Evolutionary conservation across 805 yeast species (phyloP).

Genomic region (Ogataea chonburiensis): DNA sequence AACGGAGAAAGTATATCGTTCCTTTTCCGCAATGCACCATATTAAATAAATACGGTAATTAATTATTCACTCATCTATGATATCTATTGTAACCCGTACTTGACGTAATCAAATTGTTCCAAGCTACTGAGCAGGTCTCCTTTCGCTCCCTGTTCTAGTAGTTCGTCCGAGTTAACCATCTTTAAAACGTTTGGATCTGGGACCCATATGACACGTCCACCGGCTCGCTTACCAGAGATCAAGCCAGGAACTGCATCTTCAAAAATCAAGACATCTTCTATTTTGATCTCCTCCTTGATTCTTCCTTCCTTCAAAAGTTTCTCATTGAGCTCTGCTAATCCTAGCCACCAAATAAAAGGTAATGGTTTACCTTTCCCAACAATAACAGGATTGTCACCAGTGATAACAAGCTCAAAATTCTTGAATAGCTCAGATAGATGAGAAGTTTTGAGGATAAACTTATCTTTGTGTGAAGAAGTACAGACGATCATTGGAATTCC

Average conservation of each 20-base stretch:
- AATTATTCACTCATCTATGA: not conserved
- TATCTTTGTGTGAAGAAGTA: slow-evolving; percentile 69
- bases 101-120: slow-evolving; percentile 48
- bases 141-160: slow-evolving; percentile 42
- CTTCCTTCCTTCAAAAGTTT: slow-evolving; percentile 42
- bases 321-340: slow-evolving; percentile 66
- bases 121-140: slow-evolving; percentile 59
- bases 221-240: slow-evolving; percentile 76
- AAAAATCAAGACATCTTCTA: slow-evolving; percentile 83
- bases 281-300: slow-evolving; percentile 45
- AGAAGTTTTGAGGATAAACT: slow-evolving; percentile 68
- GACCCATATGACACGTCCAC: slow-evolving; percentile 88
- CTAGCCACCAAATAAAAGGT: slow-evolving; percentile 90
- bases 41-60: slow-evolving; percentile 16
- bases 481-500: slow-evolving; percentile 85
- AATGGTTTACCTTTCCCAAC: slow-evolving; percentile 88
- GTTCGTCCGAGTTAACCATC: slow-evolving; percentile 49
- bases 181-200: slow-evolving; percentile 76
- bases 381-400: slow-evolving; percentile 86
- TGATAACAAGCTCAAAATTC: slow-evolving; percentile 61
- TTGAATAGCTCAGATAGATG: slow-evolving; percentile 61
- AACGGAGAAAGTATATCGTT: slow-evolving; percentile 85
- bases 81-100: slow-evolving; percentile 41
- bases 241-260: slow-evolving; percentile 98
- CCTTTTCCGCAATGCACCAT: slow-evolving; percentile 68